A percentile compares a stretch with the other conserved stretches of the same genome.
Conservation (phyloP, 768 basidiomycete species). For the Serendipita indica region DNA sequence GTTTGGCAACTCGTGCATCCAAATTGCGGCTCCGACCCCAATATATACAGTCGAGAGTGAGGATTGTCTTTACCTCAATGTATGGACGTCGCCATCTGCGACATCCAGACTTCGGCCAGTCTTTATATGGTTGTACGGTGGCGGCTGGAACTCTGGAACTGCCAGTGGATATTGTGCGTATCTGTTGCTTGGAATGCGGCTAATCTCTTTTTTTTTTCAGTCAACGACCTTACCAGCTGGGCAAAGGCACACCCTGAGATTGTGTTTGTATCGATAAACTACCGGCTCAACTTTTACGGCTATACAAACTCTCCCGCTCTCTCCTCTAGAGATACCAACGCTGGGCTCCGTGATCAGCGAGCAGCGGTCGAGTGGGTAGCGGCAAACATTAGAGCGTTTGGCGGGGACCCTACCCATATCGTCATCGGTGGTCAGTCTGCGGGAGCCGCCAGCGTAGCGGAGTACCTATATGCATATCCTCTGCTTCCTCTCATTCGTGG, state of each 20-base stretch:
- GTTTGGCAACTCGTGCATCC: constrained; percentile 19
- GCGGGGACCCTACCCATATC: neutral
- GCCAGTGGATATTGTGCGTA: too few relatives aligned
- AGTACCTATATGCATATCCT: neutral
- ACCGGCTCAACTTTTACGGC: constrained; percentile 18
- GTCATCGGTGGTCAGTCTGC: constrained; percentile 21
- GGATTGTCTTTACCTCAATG: constrained; percentile 18
- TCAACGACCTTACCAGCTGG: constrained; percentile 16
- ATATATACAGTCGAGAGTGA: constrained; percentile 19
- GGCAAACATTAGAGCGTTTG: constrained; percentile 4
- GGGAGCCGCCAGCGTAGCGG: constrained; percentile 24
- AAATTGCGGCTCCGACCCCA: constrained; percentile 16
- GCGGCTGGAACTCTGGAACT: neutral
- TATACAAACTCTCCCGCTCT: constrained; percentile 18
- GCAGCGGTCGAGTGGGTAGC: neutral
- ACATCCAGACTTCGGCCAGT: constrained; percentile 18
- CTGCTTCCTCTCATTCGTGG: neutral
- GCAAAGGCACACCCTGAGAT: constrained; percentile 19
- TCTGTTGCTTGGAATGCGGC: too few relatives aligned
- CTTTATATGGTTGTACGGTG: constrained; percentile 14
- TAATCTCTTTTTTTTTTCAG: too few relatives aligned
- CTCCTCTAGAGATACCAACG: constrained; percentile 15
- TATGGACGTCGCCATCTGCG: constrained; percentile 17
- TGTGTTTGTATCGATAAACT: constrained; percentile 19
- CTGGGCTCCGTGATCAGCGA: neutral